A percentile compares a stretch with the other conserved stretches of the same genome.
Conservation (phyloP, 2,329 filamentous ascomycete genomes). For the Hawksworthiomyces lignivorus region DNA sequence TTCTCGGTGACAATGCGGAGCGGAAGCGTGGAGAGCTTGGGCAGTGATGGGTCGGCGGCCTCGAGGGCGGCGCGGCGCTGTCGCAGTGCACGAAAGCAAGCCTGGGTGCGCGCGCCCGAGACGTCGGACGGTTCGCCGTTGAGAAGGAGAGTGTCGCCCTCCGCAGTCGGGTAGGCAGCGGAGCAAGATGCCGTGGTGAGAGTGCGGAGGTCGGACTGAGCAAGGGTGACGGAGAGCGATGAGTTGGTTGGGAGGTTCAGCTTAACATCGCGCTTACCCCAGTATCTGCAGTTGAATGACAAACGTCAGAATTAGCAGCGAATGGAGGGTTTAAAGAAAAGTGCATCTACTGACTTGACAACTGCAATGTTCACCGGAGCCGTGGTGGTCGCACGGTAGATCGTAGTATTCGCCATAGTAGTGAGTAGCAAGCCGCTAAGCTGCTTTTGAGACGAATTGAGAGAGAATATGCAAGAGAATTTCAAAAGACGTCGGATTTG, state of each 20-base stretch:
- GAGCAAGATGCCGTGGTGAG: conserved; percentile 94
- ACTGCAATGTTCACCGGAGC: conserved; percentile 98
- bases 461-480: too few species aligned
- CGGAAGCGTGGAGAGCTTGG: conserved; percentile 68
- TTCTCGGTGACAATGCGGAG: conserved; percentile 91
- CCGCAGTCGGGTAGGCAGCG: conserved; percentile 49
- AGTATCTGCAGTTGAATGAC: conserved; percentile 47
- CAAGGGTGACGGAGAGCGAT: conserved; percentile 92
- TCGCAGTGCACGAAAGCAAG: conserved; percentile 83
- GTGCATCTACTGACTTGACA: conserved; percentile 77
- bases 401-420: conserved; percentile 33
- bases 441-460: too few species aligned
- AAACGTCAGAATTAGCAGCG: neutral
- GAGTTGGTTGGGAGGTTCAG: conserved; percentile 97
- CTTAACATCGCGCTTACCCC: conserved; percentile 91
- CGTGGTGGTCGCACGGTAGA: conserved; percentile 91
- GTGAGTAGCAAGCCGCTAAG: neutral
- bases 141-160: conserved; percentile 66
- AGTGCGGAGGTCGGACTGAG: conserved; percentile 86
- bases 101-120: conserved; percentile 81
- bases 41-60: conserved; percentile 61
- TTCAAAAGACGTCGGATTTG: too few species aligned
- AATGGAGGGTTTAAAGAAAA: too few species aligned
- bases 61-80: conserved; percentile 71
- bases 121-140: conserved; percentile 81